phyloP scores from a whole-genome alignment of 345 rosid species.

The Moricandia moricandioides region DNA sequence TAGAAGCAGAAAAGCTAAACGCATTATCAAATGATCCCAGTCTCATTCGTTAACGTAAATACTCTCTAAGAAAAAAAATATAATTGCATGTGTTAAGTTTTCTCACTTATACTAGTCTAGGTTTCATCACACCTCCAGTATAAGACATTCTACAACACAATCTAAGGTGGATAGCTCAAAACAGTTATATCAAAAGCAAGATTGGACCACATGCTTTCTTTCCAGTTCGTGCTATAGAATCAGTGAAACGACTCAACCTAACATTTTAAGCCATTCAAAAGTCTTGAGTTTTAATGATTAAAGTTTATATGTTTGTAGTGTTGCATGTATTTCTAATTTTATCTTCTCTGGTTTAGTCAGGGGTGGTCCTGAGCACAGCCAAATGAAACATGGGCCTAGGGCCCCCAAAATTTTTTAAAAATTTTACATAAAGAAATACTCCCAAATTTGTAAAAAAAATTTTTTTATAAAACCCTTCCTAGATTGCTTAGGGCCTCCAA shows the following conservation, averaged over 20 bases:
- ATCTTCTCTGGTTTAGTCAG: not conserved
- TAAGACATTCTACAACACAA: not conserved
- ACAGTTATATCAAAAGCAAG: not conserved
- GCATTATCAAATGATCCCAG: not conserved
- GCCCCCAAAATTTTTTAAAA: too few relatives aligned
- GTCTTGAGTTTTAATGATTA: not conserved
- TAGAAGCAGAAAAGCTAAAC: not conserved
- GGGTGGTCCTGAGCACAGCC: too few relatives aligned
- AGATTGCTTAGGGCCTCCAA: too few relatives aligned
- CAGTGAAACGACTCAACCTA: not conserved
- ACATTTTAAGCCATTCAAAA: not conserved
- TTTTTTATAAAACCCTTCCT: too few relatives aligned
- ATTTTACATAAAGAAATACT: too few relatives aligned
- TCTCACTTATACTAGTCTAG: not conserved
- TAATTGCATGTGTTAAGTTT: not conserved
- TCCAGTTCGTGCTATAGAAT: not conserved
- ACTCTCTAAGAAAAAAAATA: not conserved
- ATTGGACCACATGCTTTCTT: not conserved
- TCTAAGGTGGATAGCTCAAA: not conserved
- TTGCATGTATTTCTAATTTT: not conserved
- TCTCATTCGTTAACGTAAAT: not conserved
- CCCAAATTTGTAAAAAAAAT: too few relatives aligned
- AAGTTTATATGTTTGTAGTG: not conserved
- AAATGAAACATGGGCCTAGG: too few relatives aligned
- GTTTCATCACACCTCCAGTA: not conserved